phyloP scores from a whole-genome alignment of 2,329 filamentous ascomycete genomes.

The Cladosporium colombiae region DNA sequence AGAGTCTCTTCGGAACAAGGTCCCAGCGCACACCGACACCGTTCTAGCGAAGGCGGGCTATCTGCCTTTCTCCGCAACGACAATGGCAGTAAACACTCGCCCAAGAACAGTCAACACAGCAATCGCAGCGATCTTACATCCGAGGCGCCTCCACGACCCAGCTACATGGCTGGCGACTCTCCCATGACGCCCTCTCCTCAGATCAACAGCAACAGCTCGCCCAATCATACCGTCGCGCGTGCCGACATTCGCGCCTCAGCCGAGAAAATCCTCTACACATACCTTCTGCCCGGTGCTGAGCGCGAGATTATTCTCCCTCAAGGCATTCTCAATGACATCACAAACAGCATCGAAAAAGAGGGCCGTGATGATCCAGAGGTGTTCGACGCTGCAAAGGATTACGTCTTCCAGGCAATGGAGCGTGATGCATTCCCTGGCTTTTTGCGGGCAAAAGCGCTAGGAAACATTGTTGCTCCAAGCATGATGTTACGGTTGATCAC shows the following conservation, averaged over 20 bases:
- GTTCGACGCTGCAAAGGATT: constrained; percentile 96
- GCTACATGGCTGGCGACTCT: constrained; percentile 59
- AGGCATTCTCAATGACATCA: constrained; percentile 82
- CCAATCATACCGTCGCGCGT: constrained; percentile 78
- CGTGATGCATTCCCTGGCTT: constrained; percentile 98
- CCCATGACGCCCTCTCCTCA: constrained; percentile 30
- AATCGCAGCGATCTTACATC: constrained; percentile 36
- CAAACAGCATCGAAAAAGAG: constrained; percentile 82
- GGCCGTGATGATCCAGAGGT: constrained; percentile 95
- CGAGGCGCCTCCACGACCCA: constrained; percentile 55
- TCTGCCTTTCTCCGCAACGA: constrained; percentile 78
- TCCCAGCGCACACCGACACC: constrained; percentile 31
- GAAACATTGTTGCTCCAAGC: constrained; percentile 90
- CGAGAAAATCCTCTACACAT: constrained; percentile 98
- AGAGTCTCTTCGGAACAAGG: constrained; percentile 37
- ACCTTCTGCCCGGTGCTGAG: constrained; percentile 90
- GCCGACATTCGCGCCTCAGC: constrained; percentile 90
- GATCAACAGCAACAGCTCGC: constrained; percentile 74
- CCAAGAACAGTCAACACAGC: constrained; percentile 50
- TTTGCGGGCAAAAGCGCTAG: constrained; percentile 88
- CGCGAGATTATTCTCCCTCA: constrained; percentile 92
- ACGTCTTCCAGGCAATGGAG: constrained; percentile 99
- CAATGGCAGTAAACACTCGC: constrained; percentile 48
- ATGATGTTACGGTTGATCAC: constrained; percentile 82
- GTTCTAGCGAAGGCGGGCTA: constrained; percentile 63